Evolutionary conservation across 176 grass and related monocot species (phyloP).

Genomic region (Areca catechu): DNA sequence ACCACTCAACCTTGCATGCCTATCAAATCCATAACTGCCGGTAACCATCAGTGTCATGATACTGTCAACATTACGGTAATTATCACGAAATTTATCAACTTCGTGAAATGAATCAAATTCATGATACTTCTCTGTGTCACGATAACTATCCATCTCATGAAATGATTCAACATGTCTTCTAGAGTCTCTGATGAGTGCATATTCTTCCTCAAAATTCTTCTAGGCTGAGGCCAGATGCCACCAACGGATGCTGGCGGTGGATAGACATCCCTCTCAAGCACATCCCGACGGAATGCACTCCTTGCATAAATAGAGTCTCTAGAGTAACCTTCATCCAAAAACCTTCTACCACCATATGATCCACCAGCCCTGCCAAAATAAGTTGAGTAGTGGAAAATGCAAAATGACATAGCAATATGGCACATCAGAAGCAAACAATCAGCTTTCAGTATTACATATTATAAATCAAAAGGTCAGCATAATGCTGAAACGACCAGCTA

Average conservation of each 20-base stretch:
- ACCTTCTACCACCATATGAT: conserved; percentile 70
- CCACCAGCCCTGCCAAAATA: conserved; percentile 55
- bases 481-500: too few relatives aligned
- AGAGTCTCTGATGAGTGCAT: conserved; percentile 48
- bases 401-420: conserved; percentile 6
- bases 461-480: too few relatives aligned
- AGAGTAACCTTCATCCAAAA: conserved; percentile 52
- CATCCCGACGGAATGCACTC: conserved; percentile 40
- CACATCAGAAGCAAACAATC: not conserved
- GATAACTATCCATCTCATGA: conserved; percentile 23
- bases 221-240: conserved; percentile 57
- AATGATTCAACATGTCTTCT: conserved; percentile 46
- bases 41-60: conserved; percentile 53
- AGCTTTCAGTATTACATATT: too few relatives aligned
- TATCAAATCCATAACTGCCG: conserved; percentile 69
- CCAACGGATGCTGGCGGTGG: conserved; percentile 39
- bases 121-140: conserved; percentile 34
- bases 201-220: conserved; percentile 71
- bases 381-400: conserved; percentile 29
- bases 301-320: conserved; percentile 57
- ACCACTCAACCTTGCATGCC: conserved; percentile 59
- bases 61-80: conserved; percentile 38
- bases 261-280: conserved; percentile 68
- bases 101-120: conserved; percentile 38
- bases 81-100: conserved; percentile 46